Evolutionary conservation across 371 early-diverging fungal species (phyloP), one percentile per base, ranked within the genome.

Genomic region (Quaeritorhiza haematococci): DNA sequence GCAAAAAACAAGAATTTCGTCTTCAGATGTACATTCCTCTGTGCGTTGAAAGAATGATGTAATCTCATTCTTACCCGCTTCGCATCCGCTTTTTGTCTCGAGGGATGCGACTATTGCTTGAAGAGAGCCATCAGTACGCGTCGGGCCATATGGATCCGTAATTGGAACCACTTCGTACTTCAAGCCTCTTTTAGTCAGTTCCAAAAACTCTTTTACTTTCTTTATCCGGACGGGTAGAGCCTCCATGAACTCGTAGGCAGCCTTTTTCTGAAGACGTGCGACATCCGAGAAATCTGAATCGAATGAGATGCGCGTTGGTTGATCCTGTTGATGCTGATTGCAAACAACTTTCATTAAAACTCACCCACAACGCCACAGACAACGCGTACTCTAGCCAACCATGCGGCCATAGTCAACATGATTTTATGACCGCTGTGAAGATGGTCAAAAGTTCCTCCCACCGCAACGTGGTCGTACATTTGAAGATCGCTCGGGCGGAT

Each of bases 401-500:
- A 79, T 0, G 88, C 90, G 0, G 92, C 82, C 71, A 86, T 85
- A 1, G 93, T 85, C 48, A 98, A 72, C 28, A 98, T 69, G 33
- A 96, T 89, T 70, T 93, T 91, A 69, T 98, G 98, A 4, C 96
- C 98, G 1, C 84, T 78, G 62, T 98, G 98, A 43, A 98, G 68
- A 63, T 96, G 96, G 69, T 98, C 98, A 76, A 98, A 98, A 2
- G 98, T 96, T 7, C 98, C 98, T 17, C 98, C 98, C 3, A 95
- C 74, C 0, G 87, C 94, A 0, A 90, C 90, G 48, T 68, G 62
- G 41, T 63, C 67, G 60, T 71, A 73, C 7, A 27, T 30, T 10
- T 32, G 15, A 24, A 29, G 1, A 6, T 21, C 46, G 4, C 30
- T 19, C 19, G 28, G 24, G 33, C 8, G 19, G 26, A 32, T 23